Evolutionary conservation across 106 monocot genomes (phyloP).

Genomic region (Dendrobium chrysotoxum): DNA sequence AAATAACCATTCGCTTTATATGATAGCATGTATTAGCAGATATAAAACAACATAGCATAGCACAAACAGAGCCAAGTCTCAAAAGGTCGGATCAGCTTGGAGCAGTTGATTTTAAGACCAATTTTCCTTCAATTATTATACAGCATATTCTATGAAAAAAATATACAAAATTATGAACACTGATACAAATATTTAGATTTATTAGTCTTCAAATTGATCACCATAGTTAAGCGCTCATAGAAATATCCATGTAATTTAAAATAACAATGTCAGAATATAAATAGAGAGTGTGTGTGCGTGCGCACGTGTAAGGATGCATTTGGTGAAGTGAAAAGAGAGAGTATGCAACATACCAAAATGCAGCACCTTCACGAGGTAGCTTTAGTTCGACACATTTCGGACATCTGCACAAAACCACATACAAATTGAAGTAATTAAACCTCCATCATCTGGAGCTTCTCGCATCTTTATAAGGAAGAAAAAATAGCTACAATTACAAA

Average conservation of each 20-base stretch:
- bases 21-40: not conserved
- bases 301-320: not conserved
- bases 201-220: not conserved
- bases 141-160: not conserved
- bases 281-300: not conserved
- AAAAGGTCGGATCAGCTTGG: not conserved
- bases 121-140: not conserved
- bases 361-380: conserved; percentile 24
- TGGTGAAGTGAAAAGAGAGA: not conserved
- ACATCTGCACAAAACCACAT: conserved; percentile 9
- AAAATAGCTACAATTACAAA: not conserved
- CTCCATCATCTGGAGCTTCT: not conserved
- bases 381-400: conserved; percentile 21
- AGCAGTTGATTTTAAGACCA: not conserved
- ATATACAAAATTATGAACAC: not conserved
- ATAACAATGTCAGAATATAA: not conserved
- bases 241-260: not conserved
- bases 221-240: not conserved
- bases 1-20: not conserved
- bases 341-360: conserved; percentile 15
- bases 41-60: not conserved
- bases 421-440: not conserved
- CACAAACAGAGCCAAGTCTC: not conserved
- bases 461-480: not conserved
- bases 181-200: not conserved